Base-by-base conservation (phyloP, 768 basidiomycete genomes). In the Daedalea quercina region DNA sequence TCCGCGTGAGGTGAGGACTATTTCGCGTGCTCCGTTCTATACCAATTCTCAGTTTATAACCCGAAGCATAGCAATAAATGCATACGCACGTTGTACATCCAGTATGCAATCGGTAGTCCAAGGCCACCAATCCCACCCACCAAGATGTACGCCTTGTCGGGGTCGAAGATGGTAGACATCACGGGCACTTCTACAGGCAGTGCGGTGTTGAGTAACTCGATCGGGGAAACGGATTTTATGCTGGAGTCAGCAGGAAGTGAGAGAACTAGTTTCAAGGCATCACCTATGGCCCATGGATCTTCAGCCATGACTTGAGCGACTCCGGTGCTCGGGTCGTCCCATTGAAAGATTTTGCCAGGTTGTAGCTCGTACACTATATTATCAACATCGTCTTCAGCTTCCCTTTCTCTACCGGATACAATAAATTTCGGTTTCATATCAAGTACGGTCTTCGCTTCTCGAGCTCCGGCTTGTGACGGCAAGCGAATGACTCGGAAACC, bases 121-220 rank as follows among this genome's bases (percentile, higher is more conserved):
- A 76, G 53, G 9, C 65, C 64, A 2, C 73, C 71, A 26, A 74
- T 67, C 7, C 73, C 73, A n/a, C 73, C 73, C 9, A 75, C 41
- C 7, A 74, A 60, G 7, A 75, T 26, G 51, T 75, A 74, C 15
- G 62, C 54, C 53, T 72, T 71, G 4, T 60, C 37, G 1, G 62
- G 46, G 35, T 62, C 57, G 54, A 73, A 67, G 34, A 19, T 23
- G 23, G n/a, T 15, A 22, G 3, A 33, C n/a, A 22, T 19, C 7
- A 37, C 26, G 42, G 49, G 31, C 45, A 26, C 46, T 47, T n/a
- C 13, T 11, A 11, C 25, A 4, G 25, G 25, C 17, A 9, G 46
- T 19, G 9, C 25, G 3, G 8, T 3, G 9, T 12, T 31, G 13
- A 47, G n/a, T 11, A 28, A 33, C n/a, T 33, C 24, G 13, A 24